Base-by-base conservation (phyloP, 2,329 filamentous ascomycete genomes). In the Cordyceps tenuipes region DNA sequence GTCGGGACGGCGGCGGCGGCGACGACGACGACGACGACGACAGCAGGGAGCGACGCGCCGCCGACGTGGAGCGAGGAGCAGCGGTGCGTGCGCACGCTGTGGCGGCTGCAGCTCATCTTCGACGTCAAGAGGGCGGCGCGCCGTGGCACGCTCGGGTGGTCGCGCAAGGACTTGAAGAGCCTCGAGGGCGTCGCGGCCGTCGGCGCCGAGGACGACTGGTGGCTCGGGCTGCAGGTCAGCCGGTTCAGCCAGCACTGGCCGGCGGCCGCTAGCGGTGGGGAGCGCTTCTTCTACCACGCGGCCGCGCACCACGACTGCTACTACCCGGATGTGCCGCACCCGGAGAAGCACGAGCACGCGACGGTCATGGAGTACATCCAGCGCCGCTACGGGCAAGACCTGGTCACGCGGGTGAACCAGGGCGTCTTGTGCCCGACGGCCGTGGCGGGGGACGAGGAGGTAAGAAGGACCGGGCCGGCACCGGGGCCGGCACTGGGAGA, bases 211-310 rank as follows among this genome's bases (percentile, higher is more conserved):
- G 56, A 58, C 36, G 56, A 58, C 56, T 58, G 56, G 56, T 58
- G 56, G 56, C 36, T 58, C 17, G 56, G 48, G 19, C 36, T 58
- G 56, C 56, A 58, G 39, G 56, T 58, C 9, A 58, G 56, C 56
- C 21, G 56, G n/a, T 58, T 58, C 56, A 58, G 56, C 56, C 56
- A 58, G 56, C 56, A 58, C 56, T 58, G 56, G 56, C 56, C 56
- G n/a, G 34, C 34, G 5, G 29, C 29, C 46, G 46, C 21, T 23
- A 36, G 39, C 36, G 49, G 47, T 23, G 56, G 56, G 34, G 56
- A 58, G 47, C 56, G 56, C 47, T 58, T 58, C 56, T 58, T 58
- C 47, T 58, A 51, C 56, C 56, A 58, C 47, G 15, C 56, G 15
- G 56, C 56, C 47, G 56, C 56, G 23, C 56, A 58, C 56, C 56